Evolutionary conservation across 2,329 filamentous ascomycete species (phyloP).

Genomic region (Nothophaeocryptopus gaeumannii): DNA sequence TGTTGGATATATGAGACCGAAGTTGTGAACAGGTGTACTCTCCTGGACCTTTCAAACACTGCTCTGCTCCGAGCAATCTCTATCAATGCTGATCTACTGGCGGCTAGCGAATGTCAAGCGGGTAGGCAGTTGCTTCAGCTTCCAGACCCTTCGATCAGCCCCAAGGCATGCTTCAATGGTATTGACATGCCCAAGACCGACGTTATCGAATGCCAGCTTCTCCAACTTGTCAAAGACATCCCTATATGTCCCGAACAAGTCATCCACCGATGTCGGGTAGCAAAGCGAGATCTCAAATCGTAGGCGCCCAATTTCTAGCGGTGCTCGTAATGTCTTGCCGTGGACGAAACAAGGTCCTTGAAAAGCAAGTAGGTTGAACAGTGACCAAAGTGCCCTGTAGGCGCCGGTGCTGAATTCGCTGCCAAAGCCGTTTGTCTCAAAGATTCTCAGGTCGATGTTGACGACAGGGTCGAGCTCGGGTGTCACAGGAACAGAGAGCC

Average conservation of each 20-base stretch:
- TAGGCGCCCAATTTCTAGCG: slow-evolving; percentile 9
- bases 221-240: slow-evolving; percentile 19
- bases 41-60: too few relatives aligned
- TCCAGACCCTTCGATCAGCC: slow-evolving; percentile 16
- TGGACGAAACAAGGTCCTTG: slow-evolving; percentile 13
- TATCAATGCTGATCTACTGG: not conserved
- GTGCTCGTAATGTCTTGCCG: not conserved
- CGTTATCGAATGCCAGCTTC: slow-evolving; percentile 18
- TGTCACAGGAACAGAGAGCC: slow-evolving; percentile 12
- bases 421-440: slow-evolving; percentile 8
- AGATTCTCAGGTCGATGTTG: slow-evolving; percentile 12
- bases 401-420: slow-evolving; percentile 20
- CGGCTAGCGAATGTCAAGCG: slow-evolving; percentile 14
- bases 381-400: slow-evolving; percentile 17
- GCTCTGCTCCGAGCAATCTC: too few relatives aligned
- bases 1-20: too few relatives aligned
- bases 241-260: slow-evolving; percentile 18
- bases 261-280: slow-evolving; percentile 16
- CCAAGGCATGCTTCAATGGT: slow-evolving; percentile 17
- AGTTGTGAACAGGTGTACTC: too few relatives aligned
- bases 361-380: slow-evolving; percentile 13
- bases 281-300: slow-evolving; percentile 16
- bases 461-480: slow-evolving; percentile 9
- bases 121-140: slow-evolving; percentile 13
- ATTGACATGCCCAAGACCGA: slow-evolving; percentile 15